Evolutionary conservation across 345 rosid species (phyloP), one percentile per base, ranked within the genome.

Genomic region (Psidium friedrichsthalianum): DNA sequence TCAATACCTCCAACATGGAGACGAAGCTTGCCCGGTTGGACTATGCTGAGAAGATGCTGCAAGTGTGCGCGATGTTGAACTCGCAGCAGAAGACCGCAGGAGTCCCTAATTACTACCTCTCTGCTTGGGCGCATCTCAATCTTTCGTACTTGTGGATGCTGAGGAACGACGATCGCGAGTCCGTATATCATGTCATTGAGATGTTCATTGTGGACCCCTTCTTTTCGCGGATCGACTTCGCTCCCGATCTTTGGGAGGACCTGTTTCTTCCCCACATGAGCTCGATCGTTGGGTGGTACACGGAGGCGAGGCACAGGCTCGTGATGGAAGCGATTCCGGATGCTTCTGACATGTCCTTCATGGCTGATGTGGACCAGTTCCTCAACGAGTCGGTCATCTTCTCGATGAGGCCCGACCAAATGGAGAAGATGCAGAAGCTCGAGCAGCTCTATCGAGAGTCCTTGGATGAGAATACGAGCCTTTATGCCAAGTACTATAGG

Each of bases 121-220:
- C 96, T 13, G 95, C 96, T 24, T 93, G 95, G 96, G 96, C 94
- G 18, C 92, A 91, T 64, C 91, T 93, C 82, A 90, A 88, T 86
- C 92, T 94, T 18, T 89, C 96, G 1, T 94, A 91, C 89, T 86
- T 94, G n/a, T 92, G 94, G 92, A 90, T 84, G 80, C 82, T 92
- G 88, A 89, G 93, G 9, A 86, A 89, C 82, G 84, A 90, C 64
- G 84, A 85, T 13, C 90, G 86, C 11, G 78, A 87, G 61, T 90
- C 94, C 8, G 90, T 89, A 55, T 88, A 88, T 87, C 93, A 93
- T 87, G 83, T 90, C 42, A 90, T 94, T 32, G 93, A 94, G 89
- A 93, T 94, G 96, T 94, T 93, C 84, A 86, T 84, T 5, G 57
- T 93, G 56, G 94, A 94, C 85, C 97, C 97, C 11, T 94, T 94